Conservation (phyloP, 495 filamentous ascomycete species). For the Lentithecium fluviatile region DNA sequence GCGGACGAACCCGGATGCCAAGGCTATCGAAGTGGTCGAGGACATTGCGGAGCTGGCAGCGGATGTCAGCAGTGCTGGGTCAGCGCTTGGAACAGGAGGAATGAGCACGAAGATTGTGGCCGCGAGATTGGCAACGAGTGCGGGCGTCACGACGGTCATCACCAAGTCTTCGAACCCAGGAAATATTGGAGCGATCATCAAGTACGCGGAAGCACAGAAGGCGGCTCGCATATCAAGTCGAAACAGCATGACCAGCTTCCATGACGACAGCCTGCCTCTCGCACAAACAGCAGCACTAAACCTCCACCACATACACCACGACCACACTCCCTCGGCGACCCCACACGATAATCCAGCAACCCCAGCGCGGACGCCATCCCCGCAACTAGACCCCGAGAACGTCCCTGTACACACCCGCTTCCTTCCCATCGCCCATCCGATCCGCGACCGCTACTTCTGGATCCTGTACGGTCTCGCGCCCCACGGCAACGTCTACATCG, state of each 20-base stretch:
- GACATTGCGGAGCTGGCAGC: conserved; percentile 83
- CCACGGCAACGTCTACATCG: conserved; percentile 88
- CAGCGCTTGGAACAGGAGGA: conserved; percentile 87
- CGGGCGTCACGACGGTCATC: conserved; percentile 93
- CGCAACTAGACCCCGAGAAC: conserved; percentile 4
- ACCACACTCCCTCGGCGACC: conserved; percentile 9
- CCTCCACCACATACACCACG: conserved; percentile 6
- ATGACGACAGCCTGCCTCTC: conserved; percentile 15
- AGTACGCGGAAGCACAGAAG: conserved; percentile 64
- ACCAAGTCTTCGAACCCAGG: conserved; percentile 86
- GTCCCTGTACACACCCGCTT: conserved; percentile 89
- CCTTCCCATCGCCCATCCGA: conserved; percentile 78
- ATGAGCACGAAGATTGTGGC: conserved; percentile 98
- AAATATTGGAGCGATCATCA: conserved; percentile 86
- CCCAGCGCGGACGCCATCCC: conserved; percentile 26
- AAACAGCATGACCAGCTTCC: conserved; percentile 24
- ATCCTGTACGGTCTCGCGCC: conserved; percentile 90
- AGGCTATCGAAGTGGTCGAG: conserved; percentile 87
- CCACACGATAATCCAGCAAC: conserved; percentile 20
- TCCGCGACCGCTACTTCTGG: conserved; percentile 95
- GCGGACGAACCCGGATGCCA: conserved; percentile 74
- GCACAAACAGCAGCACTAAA: conserved; percentile 27
- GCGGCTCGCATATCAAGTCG: conserved; percentile 19
- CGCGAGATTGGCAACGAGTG: conserved; percentile 87
- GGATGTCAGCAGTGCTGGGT: conserved; percentile 88